A percentile compares a stretch with the other conserved stretches of the same genome.
These are phyloP conservation scores for Sanghuangporus weigelae DNA, from an alignment of 1,284 basidiomycete genomes.

Conservation along the genomic window DNA sequence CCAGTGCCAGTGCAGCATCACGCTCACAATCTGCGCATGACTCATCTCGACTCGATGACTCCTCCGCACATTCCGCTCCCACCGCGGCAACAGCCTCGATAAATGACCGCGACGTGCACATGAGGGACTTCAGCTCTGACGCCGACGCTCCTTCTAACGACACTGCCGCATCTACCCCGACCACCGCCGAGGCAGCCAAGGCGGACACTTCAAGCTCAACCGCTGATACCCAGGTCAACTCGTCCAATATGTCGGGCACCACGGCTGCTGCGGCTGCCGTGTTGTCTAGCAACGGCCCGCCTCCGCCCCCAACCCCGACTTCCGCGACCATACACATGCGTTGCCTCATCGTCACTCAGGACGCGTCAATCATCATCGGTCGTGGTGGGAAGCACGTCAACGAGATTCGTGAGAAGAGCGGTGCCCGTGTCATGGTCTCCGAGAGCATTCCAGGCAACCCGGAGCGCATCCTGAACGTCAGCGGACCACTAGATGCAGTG, in stretches of 20 bases:
- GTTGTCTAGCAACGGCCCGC: conserved; percentile 32
- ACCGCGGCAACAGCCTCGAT: conserved; percentile 32
- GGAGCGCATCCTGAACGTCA: conserved; percentile 96
- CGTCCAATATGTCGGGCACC: conserved; percentile 21
- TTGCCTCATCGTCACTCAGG: conserved; percentile 96
- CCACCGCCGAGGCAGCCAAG: conserved; percentile 30
- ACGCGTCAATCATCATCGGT: conserved; percentile 99
- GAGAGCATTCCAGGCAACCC: conserved; percentile 97
- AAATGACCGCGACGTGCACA: conserved; percentile 48
- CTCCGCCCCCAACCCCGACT: conserved; percentile 34
- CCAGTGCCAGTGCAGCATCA: conserved; percentile 29
- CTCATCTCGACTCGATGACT: conserved; percentile 23
- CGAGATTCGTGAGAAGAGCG: conserved; percentile 97
- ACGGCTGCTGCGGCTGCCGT: conserved; percentile 27
- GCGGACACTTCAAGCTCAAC: conserved; percentile 24
- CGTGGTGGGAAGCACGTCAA: conserved; percentile 96
- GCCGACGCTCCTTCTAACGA: conserved; percentile 44
- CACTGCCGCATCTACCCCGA: conserved; percentile 53
- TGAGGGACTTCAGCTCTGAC: conserved; percentile 29
- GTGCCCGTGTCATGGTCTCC: conserved; percentile 91
- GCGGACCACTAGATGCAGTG: conserved; percentile 95
- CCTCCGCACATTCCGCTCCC: conserved; percentile 30
- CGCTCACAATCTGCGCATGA: conserved; percentile 18
- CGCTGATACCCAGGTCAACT: conserved; percentile 19
- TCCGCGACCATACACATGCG: conserved; percentile 88